Evolutionary conservation across 2,329 filamentous ascomycete genomes (phyloP).

Genomic region (Fusarium sp.): DNA sequence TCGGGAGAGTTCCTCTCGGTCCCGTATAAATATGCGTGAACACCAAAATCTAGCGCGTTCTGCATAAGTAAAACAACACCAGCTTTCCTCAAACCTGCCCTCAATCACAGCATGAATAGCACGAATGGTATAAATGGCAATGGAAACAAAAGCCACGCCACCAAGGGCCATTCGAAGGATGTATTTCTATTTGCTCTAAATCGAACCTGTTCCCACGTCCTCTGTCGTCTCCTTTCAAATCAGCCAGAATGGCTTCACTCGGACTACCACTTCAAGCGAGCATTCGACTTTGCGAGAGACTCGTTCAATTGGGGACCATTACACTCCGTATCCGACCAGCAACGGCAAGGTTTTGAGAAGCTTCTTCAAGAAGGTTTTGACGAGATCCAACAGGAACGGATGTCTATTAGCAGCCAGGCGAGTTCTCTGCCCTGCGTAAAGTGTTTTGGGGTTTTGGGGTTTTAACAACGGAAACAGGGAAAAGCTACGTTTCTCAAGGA

Average conservation of each 20-base stretch:
- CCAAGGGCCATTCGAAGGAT: neutral
- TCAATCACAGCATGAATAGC: neutral
- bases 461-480: neutral
- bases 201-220: conserved; percentile 6
- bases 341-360: neutral
- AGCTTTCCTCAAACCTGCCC: fast-evolving
- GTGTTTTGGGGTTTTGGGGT: neutral
- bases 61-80: neutral
- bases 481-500: neutral
- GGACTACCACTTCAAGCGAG: conserved; percentile 9
- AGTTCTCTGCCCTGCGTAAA: neutral
- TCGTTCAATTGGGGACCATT: conserved; percentile 4
- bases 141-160: neutral
- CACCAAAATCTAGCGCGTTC: neutral
- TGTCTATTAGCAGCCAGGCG: neutral
- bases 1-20: neutral
- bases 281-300: conserved; percentile 6
- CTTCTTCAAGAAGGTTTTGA: conserved; percentile 2
- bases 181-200: conserved; percentile 7
- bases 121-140: neutral
- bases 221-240: conserved; percentile 1
- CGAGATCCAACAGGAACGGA: neutral
- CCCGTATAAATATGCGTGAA: neutral
- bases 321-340: neutral
- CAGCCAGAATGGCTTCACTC: conserved; percentile 2